Conservation (phyloP, 306 rosid genomes). For the Albizia julibrissin region DNA sequence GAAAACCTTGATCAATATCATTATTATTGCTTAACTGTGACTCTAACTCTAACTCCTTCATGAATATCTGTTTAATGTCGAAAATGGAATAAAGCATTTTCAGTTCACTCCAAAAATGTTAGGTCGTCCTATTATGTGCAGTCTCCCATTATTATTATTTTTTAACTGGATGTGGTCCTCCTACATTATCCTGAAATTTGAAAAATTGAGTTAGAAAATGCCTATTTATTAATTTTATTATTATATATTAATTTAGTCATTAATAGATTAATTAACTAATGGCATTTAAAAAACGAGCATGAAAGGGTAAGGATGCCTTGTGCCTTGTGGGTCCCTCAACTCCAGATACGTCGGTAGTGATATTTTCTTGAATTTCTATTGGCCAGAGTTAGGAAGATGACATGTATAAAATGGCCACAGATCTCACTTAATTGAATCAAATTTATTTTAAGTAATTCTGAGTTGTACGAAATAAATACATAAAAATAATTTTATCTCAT, state of each 20-base stretch:
- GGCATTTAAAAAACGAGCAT: background rate
- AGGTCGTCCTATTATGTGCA: background rate
- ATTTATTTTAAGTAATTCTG: no score
- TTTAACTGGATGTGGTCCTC: background rate
- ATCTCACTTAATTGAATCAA: no score
- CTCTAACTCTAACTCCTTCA: background rate
- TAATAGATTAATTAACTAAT: background rate
- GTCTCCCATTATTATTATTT: background rate
- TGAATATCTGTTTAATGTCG: background rate
- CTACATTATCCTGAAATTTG: background rate
- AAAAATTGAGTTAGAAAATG: background rate
- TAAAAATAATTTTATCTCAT: no score
- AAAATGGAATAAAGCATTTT: background rate
- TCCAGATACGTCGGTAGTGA: background rate
- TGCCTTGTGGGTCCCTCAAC: background rate
- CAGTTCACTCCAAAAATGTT: background rate
- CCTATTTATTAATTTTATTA: background rate
- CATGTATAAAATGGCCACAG: background rate
- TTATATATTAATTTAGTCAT: background rate
- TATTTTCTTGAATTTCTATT: background rate
- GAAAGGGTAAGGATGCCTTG: background rate
- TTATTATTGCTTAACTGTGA: background rate
- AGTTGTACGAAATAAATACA: no score
- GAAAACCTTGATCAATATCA: background rate
- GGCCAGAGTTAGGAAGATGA: background rate